Evolutionary conservation across 139 green algal genomes (phyloP).

Genomic region (Chlamydomonas incerta): DNA sequence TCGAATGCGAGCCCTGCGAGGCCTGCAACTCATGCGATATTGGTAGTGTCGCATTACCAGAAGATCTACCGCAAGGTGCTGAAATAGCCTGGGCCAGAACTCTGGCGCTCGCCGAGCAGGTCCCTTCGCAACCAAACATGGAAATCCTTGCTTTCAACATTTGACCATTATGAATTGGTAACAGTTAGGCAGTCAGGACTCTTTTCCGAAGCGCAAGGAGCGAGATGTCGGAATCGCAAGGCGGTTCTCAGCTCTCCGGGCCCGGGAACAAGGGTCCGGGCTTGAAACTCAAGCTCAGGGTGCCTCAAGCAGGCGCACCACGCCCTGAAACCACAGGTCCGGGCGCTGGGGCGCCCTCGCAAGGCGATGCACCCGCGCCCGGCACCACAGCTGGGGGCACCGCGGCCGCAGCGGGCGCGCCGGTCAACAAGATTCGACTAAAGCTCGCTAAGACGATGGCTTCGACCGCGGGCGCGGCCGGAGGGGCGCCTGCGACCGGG

Average conservation of each 20-base stretch:
- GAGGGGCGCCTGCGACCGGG: neutral
- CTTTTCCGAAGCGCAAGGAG: too few relatives aligned
- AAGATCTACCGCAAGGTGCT: too few relatives aligned
- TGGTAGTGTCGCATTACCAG: too few relatives aligned
- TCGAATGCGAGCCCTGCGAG: too few relatives aligned
- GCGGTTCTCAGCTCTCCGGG: neutral
- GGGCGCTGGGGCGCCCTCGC: neutral
- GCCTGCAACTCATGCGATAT: too few relatives aligned
- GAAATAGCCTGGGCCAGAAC: too few relatives aligned
- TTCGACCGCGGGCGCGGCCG: neutral
- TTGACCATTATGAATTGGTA: too few relatives aligned
- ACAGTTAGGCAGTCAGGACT: too few relatives aligned
- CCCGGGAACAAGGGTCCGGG: conserved; percentile 19
- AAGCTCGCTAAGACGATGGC: conserved; percentile 36
- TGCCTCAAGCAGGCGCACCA: neutral
- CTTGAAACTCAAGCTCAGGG: conserved; percentile 14
- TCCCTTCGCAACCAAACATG: too few relatives aligned
- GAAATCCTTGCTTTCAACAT: too few relatives aligned
- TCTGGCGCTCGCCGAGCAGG: too few relatives aligned
- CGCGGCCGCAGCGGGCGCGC: neutral
- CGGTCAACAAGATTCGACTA: conserved; percentile 29
- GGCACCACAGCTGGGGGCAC: neutral
- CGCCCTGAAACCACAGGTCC: neutral
- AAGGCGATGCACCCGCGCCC: neutral
- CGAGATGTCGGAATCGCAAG: conserved; percentile 40